A percentile compares a stretch with the other conserved stretches of the same genome.
phyloP scores from a whole-genome alignment of 2,329 filamentous ascomycete genomes.

The Arachnopeziza araneosa region DNA sequence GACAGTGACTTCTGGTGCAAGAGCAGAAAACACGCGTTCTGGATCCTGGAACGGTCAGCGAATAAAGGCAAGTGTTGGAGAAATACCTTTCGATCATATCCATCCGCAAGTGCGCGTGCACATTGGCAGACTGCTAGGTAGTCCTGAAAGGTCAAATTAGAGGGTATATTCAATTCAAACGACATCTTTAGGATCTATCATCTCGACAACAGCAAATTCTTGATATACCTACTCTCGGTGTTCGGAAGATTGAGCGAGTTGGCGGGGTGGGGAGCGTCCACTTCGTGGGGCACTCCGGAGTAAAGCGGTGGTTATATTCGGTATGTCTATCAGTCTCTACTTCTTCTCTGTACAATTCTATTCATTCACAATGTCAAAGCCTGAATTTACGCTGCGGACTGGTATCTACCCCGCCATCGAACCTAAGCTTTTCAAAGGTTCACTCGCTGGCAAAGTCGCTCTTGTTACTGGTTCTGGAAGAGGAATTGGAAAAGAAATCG shows the following conservation, averaged over 20 bases:
- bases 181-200: constrained; percentile 5
- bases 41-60: constrained; percentile 6
- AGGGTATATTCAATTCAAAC: constrained; percentile 23
- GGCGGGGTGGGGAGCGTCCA: constrained; percentile 5
- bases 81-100: constrained; percentile 24
- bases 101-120: constrained; percentile 22
- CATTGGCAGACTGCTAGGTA: constrained; percentile 23
- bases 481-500: constrained; percentile 59
- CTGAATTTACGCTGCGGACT: constrained; percentile 14
- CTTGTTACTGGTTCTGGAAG: constrained; percentile 79
- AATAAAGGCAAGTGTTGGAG: not conserved
- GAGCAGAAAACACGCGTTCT: constrained; percentile 7
- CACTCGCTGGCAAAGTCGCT: constrained; percentile 55
- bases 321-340: not conserved
- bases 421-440: constrained; percentile 8
- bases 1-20: constrained; percentile 17
- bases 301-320: not conserved
- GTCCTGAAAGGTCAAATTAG: constrained; percentile 21
- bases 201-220: not conserved
- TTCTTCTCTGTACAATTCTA: not conserved
- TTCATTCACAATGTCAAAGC: constrained; percentile 5
- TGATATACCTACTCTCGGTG: not conserved
- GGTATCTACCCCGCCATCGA: constrained; percentile 16
- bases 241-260: not conserved
- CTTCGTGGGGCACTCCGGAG: not conserved